phyloP scores from a whole-genome alignment of 257 asterid genomes.

The Petrea volubilis region DNA sequence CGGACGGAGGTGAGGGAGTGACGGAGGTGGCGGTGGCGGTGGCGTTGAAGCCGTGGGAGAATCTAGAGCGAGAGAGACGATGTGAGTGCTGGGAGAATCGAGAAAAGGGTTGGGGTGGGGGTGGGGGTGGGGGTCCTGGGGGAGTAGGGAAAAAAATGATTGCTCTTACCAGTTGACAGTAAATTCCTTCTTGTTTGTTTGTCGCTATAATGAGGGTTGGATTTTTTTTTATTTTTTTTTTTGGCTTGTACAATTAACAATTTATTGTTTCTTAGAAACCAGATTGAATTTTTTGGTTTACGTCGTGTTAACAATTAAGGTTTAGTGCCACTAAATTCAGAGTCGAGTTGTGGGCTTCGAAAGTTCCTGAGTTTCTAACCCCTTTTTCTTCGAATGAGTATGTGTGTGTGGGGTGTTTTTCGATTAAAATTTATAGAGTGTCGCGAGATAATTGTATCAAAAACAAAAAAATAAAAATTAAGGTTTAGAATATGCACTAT shows the following conservation, averaged over 20 bases:
- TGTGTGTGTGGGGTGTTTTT: too few species aligned
- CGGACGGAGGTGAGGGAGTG: neutral
- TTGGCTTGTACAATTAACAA: neutral
- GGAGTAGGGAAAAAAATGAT: conserved; percentile 25
- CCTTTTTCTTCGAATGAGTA: too few species aligned
- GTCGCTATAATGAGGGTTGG: conserved; percentile 14
- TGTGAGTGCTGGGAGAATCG: conserved; percentile 29
- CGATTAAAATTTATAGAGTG: too few species aligned
- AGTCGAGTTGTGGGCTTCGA: too few species aligned
- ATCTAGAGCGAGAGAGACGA: conserved; percentile 30
- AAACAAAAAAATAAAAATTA: too few species aligned
- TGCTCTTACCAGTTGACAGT: conserved; percentile 21
- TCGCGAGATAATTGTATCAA: too few species aligned
- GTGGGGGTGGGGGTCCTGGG: conserved; percentile 21
- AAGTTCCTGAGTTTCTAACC: too few species aligned
- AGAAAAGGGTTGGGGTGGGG: conserved; percentile 22
- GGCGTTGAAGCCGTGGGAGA: conserved; percentile 25
- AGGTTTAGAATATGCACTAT: too few species aligned
- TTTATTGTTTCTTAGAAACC: neutral
- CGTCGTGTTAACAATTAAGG: neutral
- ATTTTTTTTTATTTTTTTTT: neutral
- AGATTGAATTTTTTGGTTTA: neutral
- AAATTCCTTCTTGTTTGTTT: conserved; percentile 26
- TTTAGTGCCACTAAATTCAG: too few species aligned
- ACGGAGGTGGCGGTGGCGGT: neutral